Evolutionary conservation across 352 stramenopile genomes (phyloP).

Genomic region (Pythium rhizo-oryzae): DNA sequence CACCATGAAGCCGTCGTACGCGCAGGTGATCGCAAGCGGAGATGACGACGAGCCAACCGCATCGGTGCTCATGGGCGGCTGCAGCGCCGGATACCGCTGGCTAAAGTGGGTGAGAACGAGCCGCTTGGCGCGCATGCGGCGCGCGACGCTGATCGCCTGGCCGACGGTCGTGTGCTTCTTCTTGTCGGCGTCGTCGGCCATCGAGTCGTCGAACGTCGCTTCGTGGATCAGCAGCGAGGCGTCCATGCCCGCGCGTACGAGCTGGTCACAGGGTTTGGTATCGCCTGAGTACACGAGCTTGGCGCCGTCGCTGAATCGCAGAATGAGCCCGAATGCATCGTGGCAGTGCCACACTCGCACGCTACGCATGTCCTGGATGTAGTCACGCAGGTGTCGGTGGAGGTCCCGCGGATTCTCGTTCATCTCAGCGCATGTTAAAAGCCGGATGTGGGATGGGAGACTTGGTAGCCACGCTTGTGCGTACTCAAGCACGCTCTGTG

Average conservation of each 20-base stretch:
- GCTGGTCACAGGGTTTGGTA: slow-evolving; percentile 88
- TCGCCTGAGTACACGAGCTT: slow-evolving; percentile 94
- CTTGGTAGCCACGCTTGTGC: slow-evolving; percentile 48
- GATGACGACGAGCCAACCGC: neutral
- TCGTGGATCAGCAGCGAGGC: slow-evolving; percentile 95
- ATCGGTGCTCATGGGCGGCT: slow-evolving; percentile 32
- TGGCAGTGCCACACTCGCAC: slow-evolving; percentile 84
- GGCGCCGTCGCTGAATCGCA: slow-evolving; percentile 44
- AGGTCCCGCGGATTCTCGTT: slow-evolving; percentile 47
- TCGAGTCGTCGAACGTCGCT: slow-evolving; percentile 97
- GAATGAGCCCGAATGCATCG: slow-evolving; percentile 75
- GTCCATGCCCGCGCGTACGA: slow-evolving; percentile 53
- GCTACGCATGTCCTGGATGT: slow-evolving; percentile 45
- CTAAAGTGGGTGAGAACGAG: slow-evolving; percentile 97
- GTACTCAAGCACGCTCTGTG: slow-evolving; percentile 60
- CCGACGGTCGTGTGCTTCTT: slow-evolving; percentile 95
- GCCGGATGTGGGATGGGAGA: slow-evolving; percentile 31
- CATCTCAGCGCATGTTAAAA: slow-evolving; percentile 55
- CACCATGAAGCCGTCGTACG: slow-evolving; percentile 43
- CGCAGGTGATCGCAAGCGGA: slow-evolving; percentile 32
- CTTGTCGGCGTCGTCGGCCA: slow-evolving; percentile 90
- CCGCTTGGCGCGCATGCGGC: slow-evolving; percentile 72
- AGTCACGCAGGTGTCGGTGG: slow-evolving; percentile 35
- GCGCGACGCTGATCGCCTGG: slow-evolving; percentile 89
- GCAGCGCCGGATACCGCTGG: slow-evolving; percentile 69